phyloP scores from a whole-genome alignment of 2,329 filamentous ascomycete species.

The Plectosphaerella cucumerina region DNA sequence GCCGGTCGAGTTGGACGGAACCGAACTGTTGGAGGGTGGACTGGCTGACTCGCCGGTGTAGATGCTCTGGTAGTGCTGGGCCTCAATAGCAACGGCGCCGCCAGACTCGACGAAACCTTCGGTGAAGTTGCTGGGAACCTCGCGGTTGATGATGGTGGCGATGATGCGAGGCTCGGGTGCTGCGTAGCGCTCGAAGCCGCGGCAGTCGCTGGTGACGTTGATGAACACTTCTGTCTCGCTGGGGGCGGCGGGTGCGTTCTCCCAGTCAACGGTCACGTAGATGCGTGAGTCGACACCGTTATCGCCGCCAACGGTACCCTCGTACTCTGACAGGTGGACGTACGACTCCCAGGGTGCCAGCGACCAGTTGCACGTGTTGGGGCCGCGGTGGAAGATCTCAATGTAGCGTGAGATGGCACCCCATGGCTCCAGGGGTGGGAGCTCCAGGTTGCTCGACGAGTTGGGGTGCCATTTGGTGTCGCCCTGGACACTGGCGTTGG shows the following conservation, averaged over 20 bases:
- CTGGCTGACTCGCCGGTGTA: slow-evolving; percentile 19
- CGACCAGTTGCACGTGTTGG: slow-evolving; percentile 46
- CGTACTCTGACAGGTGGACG: slow-evolving; percentile 44
- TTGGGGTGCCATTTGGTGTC: slow-evolving; percentile 45
- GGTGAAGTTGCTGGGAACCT: slow-evolving; percentile 45
- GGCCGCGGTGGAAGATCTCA: slow-evolving; percentile 59
- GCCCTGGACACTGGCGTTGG: slow-evolving; percentile 63
- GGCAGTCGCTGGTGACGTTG: slow-evolving; percentile 45
- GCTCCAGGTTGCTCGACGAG: slow-evolving; percentile 45
- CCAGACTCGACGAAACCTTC: slow-evolving; percentile 61
- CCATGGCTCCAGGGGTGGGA: slow-evolving; percentile 56
- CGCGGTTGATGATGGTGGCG: slow-evolving; percentile 48
- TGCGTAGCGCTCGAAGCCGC: slow-evolving; percentile 35
- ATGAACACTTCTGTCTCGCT: slow-evolving; percentile 44
- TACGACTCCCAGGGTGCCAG: slow-evolving; percentile 44
- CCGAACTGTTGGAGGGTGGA: slow-evolving; percentile 8
- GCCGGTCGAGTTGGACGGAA: background rate
- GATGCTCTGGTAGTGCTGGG: slow-evolving; percentile 44
- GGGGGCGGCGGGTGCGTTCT: slow-evolving; percentile 49
- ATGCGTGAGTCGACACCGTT: slow-evolving; percentile 50
- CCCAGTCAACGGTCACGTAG: slow-evolving; percentile 51
- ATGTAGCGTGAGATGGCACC: slow-evolving; percentile 54
- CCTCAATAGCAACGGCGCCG: slow-evolving; percentile 51
- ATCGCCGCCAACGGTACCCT: slow-evolving; percentile 43
- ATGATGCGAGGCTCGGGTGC: slow-evolving; percentile 40